Conservation (phyloP, 495 filamentous ascomycete species). For the Apodospora peruviana region DNA sequence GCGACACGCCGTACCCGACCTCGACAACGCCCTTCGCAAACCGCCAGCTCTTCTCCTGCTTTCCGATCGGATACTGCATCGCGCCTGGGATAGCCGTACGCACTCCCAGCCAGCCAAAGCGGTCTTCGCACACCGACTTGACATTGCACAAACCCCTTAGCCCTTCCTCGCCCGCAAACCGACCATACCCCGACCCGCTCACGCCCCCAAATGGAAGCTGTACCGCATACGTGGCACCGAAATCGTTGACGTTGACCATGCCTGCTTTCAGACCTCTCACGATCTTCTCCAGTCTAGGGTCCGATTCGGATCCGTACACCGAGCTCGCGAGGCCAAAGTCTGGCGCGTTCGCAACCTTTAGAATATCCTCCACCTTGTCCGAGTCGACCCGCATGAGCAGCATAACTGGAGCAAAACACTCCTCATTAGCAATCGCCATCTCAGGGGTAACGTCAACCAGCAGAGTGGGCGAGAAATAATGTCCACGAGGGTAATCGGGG, state of each 20-base stretch:
- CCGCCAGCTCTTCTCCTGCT: conserved; percentile 47
- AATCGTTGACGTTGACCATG: conserved; percentile 93
- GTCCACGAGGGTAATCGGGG: conserved; percentile 64
- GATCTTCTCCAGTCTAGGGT: conserved; percentile 39
- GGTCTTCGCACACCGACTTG: conserved; percentile 80
- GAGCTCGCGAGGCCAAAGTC: conserved; percentile 72
- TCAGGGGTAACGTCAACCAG: conserved; percentile 72
- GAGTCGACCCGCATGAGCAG: conserved; percentile 65
- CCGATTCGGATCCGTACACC: conserved; percentile 65
- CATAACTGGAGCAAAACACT: conserved; percentile 90
- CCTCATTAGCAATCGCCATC: conserved; percentile 83
- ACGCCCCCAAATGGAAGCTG: conserved; percentile 91
- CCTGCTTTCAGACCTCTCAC: conserved; percentile 69
- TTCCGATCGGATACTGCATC: conserved; percentile 72
- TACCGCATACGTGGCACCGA: conserved; percentile 84
- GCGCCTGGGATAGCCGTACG: conserved; percentile 72
- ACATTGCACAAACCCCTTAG: conserved; percentile 76
- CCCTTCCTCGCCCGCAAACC: conserved; percentile 90
- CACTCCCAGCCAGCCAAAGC: conserved; percentile 52
- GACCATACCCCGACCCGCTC: conserved; percentile 80
- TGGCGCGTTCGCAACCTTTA: conserved; percentile 70
- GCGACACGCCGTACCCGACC: conserved; percentile 43
- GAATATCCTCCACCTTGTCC: conserved; percentile 50
- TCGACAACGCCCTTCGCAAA: conserved; percentile 53
- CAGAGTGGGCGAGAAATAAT: conserved; percentile 89